Conservation (phyloP, 495 filamentous ascomycete species). For the Apiosordaria backusii region DNA sequence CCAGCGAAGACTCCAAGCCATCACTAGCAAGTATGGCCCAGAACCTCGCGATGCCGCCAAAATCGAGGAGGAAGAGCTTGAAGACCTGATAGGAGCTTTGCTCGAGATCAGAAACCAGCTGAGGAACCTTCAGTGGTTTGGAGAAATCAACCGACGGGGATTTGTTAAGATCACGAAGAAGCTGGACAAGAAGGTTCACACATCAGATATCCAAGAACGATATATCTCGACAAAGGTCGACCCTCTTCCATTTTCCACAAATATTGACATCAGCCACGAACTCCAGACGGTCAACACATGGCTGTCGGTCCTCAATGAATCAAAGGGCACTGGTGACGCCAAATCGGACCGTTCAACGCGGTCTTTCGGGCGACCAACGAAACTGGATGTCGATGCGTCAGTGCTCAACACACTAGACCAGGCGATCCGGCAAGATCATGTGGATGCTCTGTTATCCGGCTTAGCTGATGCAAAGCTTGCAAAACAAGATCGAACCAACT, state of each 20-base stretch:
- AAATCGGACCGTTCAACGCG: constrained; percentile 66
- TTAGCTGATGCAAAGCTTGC: constrained; percentile 57
- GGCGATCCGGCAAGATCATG: constrained; percentile 72
- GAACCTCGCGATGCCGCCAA: constrained; percentile 45
- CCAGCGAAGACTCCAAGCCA: constrained; percentile 72
- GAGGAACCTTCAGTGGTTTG: constrained; percentile 94
- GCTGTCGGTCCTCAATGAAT: constrained; percentile 75
- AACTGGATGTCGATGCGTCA: constrained; percentile 27
- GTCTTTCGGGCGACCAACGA: constrained; percentile 64
- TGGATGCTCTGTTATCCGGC: constrained; percentile 53
- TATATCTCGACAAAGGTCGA: constrained; percentile 89
- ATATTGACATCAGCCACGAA: constrained; percentile 58
- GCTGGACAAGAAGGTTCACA: constrained; percentile 81
- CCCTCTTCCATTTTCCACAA: constrained; percentile 76
- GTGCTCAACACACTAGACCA: constrained; percentile 68
- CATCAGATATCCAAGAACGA: constrained; percentile 64
- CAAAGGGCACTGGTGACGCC: constrained; percentile 65
- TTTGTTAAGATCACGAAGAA: constrained; percentile 99
- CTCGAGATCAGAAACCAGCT: constrained; percentile 82
- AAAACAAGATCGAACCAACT: constrained; percentile 50
- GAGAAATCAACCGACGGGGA: constrained; percentile 89
- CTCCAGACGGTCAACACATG: constrained; percentile 84
- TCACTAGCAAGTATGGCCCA: constrained; percentile 78
- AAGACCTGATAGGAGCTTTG: constrained; percentile 84
- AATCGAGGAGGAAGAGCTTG: constrained; percentile 69